phyloP scores from a whole-genome alignment of 164 flowering plant genomes.

The Vitis cinerea region DNA sequence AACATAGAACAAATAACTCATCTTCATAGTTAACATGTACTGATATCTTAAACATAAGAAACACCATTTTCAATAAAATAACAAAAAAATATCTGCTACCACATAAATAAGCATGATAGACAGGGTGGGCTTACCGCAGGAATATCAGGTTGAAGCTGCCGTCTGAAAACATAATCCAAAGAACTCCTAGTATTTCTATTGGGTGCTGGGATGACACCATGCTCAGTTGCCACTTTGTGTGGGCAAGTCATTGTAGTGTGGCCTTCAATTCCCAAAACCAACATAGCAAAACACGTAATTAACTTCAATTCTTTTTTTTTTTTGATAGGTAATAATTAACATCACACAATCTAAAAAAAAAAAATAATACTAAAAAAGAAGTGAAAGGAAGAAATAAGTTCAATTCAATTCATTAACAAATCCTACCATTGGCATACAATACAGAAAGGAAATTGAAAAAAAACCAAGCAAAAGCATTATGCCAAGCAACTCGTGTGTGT shows the following conservation, averaged over 20 bases:
- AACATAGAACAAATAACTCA: neutral
- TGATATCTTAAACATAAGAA: too few species aligned
- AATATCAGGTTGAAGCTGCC: conserved; percentile 57
- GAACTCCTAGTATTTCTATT: conserved; percentile 42
- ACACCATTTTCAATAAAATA: too few species aligned
- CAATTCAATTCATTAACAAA: neutral
- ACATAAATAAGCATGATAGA: too few species aligned
- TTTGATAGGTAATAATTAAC: neutral
- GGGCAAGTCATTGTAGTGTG: conserved; percentile 84
- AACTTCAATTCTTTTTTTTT: neutral
- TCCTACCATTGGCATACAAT: neutral
- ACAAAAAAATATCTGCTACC: neutral
- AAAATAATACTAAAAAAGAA: neutral
- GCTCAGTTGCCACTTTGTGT: conserved; percentile 44
- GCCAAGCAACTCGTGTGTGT: too few species aligned
- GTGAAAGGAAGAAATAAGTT: neutral
- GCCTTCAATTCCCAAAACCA: conserved; percentile 44
- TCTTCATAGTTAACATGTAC: neutral
- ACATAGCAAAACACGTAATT: neutral
- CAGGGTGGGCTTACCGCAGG: conserved; percentile 40
- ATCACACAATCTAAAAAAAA: neutral
- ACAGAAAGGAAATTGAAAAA: neutral
- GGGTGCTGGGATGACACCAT: conserved; percentile 41
- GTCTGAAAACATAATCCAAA: conserved; percentile 65
- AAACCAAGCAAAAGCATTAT: neutral